Base-by-base conservation (phyloP, 2,329 filamentous ascomycete species). In the Arthrobotrys pseudoclavata region DNA sequence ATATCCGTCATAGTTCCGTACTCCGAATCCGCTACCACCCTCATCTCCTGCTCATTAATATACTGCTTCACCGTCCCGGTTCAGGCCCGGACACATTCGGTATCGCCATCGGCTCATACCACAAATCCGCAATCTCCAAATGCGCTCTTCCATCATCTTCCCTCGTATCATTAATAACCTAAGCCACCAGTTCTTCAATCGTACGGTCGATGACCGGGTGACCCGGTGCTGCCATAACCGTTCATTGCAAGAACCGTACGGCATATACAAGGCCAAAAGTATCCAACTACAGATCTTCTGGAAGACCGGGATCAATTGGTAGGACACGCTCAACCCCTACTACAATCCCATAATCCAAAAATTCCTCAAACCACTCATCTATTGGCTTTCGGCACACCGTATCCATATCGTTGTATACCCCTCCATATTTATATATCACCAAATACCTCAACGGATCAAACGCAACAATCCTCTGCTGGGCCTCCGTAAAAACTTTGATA, bases 331-430 rank as follows among this genome's bases (percentile, higher is more conserved):
- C 70, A 2, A 62, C 63, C 1, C 70, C 70, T 2, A 55, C 55
- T 7, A 57, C 62, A 2, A 68, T 68, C 18, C 62, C 52, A 20
- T 68, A 68, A 18, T 75, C 40, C 29, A 20, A 24, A 31, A 66
- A 72, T 0, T 52, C 26, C 3, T 18, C 10, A 31, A 72, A 68
- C 70, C 70, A 75, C 7, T 62, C 31, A 26, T 68, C 63, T 12
- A 75, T 75, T 3, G 62, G 62, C 13, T 24, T 48, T 3, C 26
- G 40, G n/a, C 70, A 75, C 20, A 15, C 22, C 5, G 70, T 68
- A 26, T 75, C 70, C 31, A 75, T 75, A 26, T 75, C 70, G 31
- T 37, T 75, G 37, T 75, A 75, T 20, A 75, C 26, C 13, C 70
- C 70, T 2, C 70, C 70, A 20, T 68, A 52, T 26, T 57, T 61